Base-by-base conservation (phyloP, 2,329 filamentous ascomycete genomes). In the Cladophialophora carrionii region DNA sequence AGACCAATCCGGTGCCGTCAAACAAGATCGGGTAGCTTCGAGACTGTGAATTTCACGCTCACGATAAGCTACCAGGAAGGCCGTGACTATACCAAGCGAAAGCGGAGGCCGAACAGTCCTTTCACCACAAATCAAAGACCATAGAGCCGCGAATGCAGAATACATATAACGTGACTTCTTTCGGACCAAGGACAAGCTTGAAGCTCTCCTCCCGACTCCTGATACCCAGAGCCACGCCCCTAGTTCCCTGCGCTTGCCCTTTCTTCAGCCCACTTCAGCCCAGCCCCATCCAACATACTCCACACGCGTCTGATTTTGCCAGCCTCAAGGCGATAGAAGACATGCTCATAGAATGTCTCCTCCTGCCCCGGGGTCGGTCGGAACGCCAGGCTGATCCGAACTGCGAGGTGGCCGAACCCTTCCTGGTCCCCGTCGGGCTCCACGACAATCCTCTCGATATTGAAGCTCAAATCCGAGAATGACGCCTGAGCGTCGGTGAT, bases 251-350 rank as follows among this genome's bases (percentile, higher is more conserved):
- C 12, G 9, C 10, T 32, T 29, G 10, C 29, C 34, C 54, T 24
- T 14, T 14, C 54, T 20, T 32, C 20, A 22, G 32, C 37, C 65
- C 62, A 64, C 34, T 65, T 61, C 51, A 59, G 22, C 4, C 65
- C 65, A 4, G 62, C 65, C 2, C 62, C 65, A 22, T 68, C 61
- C 32, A 68, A 22, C 24, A 68, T 14, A 29, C 64, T 64, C 67
- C 67, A 68, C 20, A 68, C 64, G 48, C 56, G 57, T 1, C 24
- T 46, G 29, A 68, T 68, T 34, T 68, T 68, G 32, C 67, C 67
- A 1, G 37, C 51, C 22, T 65, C 61, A 7, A 68, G 53, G 22
- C 46, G 22, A 59, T 68, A 68, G 20, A 68, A 66, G 17, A 64
- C 61, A 51, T 68, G 61, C 53, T 68, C 67, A 51, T 51, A 64